Percentiles rank a stretch among this genome's conserved stretches.
These are phyloP conservation scores for Metschnikowia gelsemii DNA, from an alignment of 805 yeast genomes.

Conservation along the genomic window DNA sequence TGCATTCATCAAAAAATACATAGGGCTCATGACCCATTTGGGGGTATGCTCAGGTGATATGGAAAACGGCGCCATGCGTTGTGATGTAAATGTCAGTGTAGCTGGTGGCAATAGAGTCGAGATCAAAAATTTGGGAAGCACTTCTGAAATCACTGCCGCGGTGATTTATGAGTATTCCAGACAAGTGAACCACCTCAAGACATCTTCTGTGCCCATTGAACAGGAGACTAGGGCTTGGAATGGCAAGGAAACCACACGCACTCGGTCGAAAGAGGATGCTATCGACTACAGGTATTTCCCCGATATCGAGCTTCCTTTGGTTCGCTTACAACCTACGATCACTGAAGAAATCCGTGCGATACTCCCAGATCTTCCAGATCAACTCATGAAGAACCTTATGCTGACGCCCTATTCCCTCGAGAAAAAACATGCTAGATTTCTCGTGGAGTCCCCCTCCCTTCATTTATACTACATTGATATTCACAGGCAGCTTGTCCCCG, in stretches of 20 bases:
- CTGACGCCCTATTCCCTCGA: conserved; percentile 53
- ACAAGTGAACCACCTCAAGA: conserved; percentile 53
- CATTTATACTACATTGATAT: conserved; percentile 53
- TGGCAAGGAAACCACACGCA: conserved; percentile 63
- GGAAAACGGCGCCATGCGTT: conserved; percentile 93
- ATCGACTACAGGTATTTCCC: conserved; percentile 93
- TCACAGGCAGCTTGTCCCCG: conserved; percentile 25
- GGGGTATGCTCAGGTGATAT: conserved; percentile 84
- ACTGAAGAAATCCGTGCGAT: conserved; percentile 38
- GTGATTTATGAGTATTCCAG: conserved; percentile 69
- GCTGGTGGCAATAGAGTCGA: conserved; percentile 75
- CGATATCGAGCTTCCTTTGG: conserved; percentile 79
- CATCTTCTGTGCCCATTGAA: conserved; percentile 23
- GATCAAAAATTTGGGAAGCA: conserved; percentile 83
- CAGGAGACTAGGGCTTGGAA: conserved; percentile 93
- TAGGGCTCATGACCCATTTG: conserved; percentile 63
- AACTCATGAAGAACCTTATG: conserved; percentile 46
- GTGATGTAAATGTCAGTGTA: conserved; percentile 90
- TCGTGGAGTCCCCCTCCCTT: conserved; percentile 51
- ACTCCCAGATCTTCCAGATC: conserved; percentile 66
- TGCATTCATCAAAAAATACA: conserved; percentile 79
- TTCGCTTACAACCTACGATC: conserved; percentile 47
- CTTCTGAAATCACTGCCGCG: conserved; percentile 76
- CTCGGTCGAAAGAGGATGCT: conserved; percentile 76
- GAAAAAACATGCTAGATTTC: conserved; percentile 71